Base-by-base conservation (phyloP, 257 asterid species). In the Nicotiana sylvestris region DNA sequence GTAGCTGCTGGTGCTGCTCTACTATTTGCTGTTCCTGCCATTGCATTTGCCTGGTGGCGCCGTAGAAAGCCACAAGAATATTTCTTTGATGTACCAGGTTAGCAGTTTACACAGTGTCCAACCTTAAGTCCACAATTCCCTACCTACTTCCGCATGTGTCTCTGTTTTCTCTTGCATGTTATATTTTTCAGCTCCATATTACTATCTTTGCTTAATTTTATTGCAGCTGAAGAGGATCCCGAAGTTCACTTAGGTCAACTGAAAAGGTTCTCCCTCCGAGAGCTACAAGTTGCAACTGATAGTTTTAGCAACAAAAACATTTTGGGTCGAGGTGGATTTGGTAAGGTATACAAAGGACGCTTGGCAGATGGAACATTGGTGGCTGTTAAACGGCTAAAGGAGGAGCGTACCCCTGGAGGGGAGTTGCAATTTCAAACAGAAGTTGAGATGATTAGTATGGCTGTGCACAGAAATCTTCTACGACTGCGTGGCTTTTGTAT, bases 1-100 rank as follows among this genome's bases (percentile, higher is more conserved):
- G 92, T 89, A 7, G 92, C 92, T 85, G 92, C 92, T 18, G 92
- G 92, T 62, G 92, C 92, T 68, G 91, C 92, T 86, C 83, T 89
- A 67, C 89, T 89, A 37, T 89, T 89, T 88, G 89, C 92, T 43
- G 88, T 86, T 66, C 92, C 92, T 39, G 92, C 92, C 81, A 83
- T 89, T 81, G 87, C 84, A 68, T 89, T 89, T 87, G 92, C 92
- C 2, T 89, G 92, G 92, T 89, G 92, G 92, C 91, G 91, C 58
- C 82, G 91, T 33, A 86, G 91, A 83, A 89, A 89, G 66, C 88
- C 92, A 7, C 85, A 80, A 61, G 92, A 89, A 46, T 87, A 77
- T 86, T 89, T 89, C 87, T 89, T 89, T 82, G 92, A 89, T 62
- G 92, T 89, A 68, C 91, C 92, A 55, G 92, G 92, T 89, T 65